Evolutionary conservation across 306 rosid species (phyloP), one percentile per base, ranked within the genome.

Genomic region (Malus fusca): DNA sequence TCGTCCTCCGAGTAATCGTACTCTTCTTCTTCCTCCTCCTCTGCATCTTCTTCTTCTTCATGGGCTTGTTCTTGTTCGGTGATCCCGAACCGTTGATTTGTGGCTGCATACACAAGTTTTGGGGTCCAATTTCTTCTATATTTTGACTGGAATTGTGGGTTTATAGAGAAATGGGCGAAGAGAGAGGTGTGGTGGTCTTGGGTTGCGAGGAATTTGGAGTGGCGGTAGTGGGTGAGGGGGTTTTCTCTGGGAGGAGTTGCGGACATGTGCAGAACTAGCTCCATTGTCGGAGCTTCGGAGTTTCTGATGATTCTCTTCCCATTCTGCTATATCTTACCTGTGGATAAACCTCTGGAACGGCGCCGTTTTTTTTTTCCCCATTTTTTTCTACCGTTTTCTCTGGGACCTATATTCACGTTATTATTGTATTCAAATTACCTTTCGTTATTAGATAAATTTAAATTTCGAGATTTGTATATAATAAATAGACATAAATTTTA

Each of bases 1-100:
- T 89, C 97, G 21, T 89, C 95, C 18, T 91, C 96, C 14, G 81
- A 86, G 80, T 79, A 82, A 63, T 84, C 77, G 71, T 79, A 75
- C 44, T 67, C 74, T 15, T 80, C 89, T 46, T 80, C 89, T 2
- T 37, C 80, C 13, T 69, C 80, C 3, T 51, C 73, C 1, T 63
- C 73, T 1, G 52, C 23, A 28, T 46, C 78, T 9, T 66, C 69
- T 4, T 33, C 80, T 25, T 60, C 78, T 60, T n/a, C 40, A 25
- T 8, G 55, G 43, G 35, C 77, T 21, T 69, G 31, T 55, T 79
- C 78, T 66, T 68, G 75, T 43, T 80, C 81, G 75, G 59, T 68
- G 51, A 79, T 37, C 81, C 73, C 63, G 40, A 80, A 66, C 11
- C 62, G 74, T 6, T 79, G 84, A 35, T 61, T 52, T 60, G 35